Conservation (phyloP, 805 yeast species). For the Saturnispora sanitii region DNA sequence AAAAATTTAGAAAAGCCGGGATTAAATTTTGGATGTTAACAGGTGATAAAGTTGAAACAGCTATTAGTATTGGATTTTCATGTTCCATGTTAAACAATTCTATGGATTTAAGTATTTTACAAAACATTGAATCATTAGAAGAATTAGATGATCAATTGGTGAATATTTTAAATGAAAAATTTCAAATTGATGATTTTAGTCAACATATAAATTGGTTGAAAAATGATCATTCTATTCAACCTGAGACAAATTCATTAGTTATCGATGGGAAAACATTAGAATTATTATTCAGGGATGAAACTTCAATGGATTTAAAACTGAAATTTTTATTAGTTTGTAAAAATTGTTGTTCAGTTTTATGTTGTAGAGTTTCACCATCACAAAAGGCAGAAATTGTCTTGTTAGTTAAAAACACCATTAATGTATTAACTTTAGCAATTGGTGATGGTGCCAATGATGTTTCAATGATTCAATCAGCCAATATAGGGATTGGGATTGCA, state of each 20-base stretch:
- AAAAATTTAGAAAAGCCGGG: slow-evolving; percentile 58
- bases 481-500: slow-evolving; percentile 78
- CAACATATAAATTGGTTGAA: slow-evolving; percentile 40
- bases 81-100: slow-evolving; percentile 59
- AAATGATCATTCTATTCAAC: slow-evolving; percentile 56
- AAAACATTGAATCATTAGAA: slow-evolving; percentile 19
- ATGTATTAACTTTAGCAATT: slow-evolving; percentile 70
- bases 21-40: slow-evolving; percentile 77
- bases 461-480: slow-evolving; percentile 81
- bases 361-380: slow-evolving; percentile 79
- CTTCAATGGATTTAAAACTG: slow-evolving; percentile 26
- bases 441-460: slow-evolving; percentile 88
- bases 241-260: slow-evolving; percentile 46
- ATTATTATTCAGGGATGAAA: slow-evolving; percentile 14
- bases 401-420: slow-evolving; percentile 51
- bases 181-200: slow-evolving; percentile 4
- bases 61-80: slow-evolving; percentile 73
- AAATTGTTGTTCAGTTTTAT: slow-evolving; percentile 66
- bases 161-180: slow-evolving; percentile 16
- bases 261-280: slow-evolving; percentile 62
- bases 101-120: slow-evolving; percentile 61
- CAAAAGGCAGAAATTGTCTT: slow-evolving; percentile 71
- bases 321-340: slow-evolving; percentile 65
- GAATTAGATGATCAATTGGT: slow-evolving; percentile 14
- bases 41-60: slow-evolving; percentile 77